Percentiles rank a stretch among this genome's conserved stretches.
Conservation (phyloP, 2,329 filamentous ascomycete species). For the Coleophoma crateriformis region DNA sequence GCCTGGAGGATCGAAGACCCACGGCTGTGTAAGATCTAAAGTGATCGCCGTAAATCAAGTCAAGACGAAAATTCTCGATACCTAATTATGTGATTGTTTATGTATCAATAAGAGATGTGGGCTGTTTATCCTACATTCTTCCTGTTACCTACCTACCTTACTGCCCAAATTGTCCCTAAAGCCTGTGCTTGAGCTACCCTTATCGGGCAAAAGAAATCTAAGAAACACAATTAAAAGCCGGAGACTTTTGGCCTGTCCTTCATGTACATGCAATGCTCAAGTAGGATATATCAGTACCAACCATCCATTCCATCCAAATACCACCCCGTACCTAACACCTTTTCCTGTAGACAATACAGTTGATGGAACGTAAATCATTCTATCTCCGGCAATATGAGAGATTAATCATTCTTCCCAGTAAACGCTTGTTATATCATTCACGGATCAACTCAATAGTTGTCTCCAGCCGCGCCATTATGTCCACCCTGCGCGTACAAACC, state of each 20-base stretch:
- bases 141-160: constrained; percentile 14
- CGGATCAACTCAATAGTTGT: constrained; percentile 4
- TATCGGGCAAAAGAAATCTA: constrained; percentile 22
- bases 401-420: no score
- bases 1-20: no score
- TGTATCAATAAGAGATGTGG: constrained; percentile 17
- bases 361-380: constrained; percentile 12
- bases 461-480: constrained; percentile 47
- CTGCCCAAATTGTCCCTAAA: not conserved
- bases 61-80: not conserved
- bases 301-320: constrained; percentile 8
- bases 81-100: constrained; percentile 7
- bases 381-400: no score
- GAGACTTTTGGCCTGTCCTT: constrained; percentile 21
- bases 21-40: no score
- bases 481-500: constrained; percentile 40
- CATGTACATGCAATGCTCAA: constrained; percentile 20
- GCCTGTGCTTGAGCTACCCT: constrained; percentile 7
- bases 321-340: constrained; percentile 8
- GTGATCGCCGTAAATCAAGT: not conserved
- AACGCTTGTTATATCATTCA: no score
- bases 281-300: constrained; percentile 12
- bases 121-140: constrained; percentile 25
- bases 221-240: constrained; percentile 16
- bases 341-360: constrained; percentile 23